Evolutionary conservation across 1,284 basidiomycete species (phyloP).

Genomic region (Ganoderma lingzhi): DNA sequence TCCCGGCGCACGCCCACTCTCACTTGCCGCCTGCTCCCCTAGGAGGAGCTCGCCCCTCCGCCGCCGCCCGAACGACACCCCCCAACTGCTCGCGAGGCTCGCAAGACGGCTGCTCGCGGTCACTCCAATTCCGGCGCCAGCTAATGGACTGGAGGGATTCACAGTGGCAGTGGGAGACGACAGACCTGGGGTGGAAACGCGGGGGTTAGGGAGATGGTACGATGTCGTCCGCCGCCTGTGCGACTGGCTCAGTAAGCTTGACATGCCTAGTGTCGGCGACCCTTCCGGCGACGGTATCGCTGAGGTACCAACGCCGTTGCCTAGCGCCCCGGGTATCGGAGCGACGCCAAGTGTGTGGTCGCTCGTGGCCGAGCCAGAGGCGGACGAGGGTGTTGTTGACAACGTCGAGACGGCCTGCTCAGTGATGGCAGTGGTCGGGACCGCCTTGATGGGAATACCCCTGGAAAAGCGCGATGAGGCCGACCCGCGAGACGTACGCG

Average conservation of each 20-base stretch:
- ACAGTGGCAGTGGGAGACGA: slow-evolving; percentile 35
- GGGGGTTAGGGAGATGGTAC: slow-evolving; percentile 54
- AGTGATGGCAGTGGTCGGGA: slow-evolving; percentile 72
- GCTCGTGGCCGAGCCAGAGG: slow-evolving; percentile 21
- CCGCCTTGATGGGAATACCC: slow-evolving; percentile 67
- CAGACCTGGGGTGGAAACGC: slow-evolving; percentile 47
- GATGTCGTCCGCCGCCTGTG: slow-evolving; percentile 61
- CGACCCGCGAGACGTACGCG: slow-evolving; percentile 71
- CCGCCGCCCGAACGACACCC: slow-evolving; percentile 65
- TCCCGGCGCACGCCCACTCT: slow-evolving; percentile 21
- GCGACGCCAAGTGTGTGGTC: slow-evolving; percentile 18
- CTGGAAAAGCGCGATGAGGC: slow-evolving; percentile 70
- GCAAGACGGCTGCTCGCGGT: slow-evolving; percentile 57
- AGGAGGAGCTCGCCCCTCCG: slow-evolving; percentile 47
- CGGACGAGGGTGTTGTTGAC: slow-evolving; percentile 28
- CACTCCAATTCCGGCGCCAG: slow-evolving; percentile 23
- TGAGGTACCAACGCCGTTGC: slow-evolving; percentile 16
- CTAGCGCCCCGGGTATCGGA: slow-evolving; percentile 17
- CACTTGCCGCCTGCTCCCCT: slow-evolving; percentile 6
- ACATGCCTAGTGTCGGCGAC: slow-evolving; percentile 63
- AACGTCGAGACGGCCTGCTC: slow-evolving; percentile 54
- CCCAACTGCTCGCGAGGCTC: slow-evolving; percentile 72
- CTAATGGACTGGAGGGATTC: slow-evolving; percentile 25
- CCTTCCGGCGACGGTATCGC: slow-evolving; percentile 65
- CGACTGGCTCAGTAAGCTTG: slow-evolving; percentile 47